Percentiles rank a stretch among this genome's conserved stretches.
Evolutionary conservation across 257 asterid genomes (phyloP).

Genomic region (Paraleonurus japonicus): DNA sequence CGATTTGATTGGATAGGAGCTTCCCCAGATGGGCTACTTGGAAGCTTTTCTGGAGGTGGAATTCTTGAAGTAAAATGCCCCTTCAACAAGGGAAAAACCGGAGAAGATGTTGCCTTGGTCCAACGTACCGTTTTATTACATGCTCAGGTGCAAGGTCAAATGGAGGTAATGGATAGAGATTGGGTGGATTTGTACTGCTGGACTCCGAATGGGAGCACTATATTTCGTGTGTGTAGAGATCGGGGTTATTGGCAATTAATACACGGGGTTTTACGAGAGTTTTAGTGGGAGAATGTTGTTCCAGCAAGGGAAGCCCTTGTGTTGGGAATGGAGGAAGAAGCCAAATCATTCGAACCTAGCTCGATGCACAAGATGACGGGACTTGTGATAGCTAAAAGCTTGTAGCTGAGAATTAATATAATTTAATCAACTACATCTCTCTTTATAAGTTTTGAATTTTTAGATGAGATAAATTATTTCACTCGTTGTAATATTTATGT

Average conservation of each 20-base stretch:
- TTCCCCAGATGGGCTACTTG: conserved; percentile 86
- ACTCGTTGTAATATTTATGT: too few relatives aligned
- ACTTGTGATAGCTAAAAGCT: conserved; percentile 63
- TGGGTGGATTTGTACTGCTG: conserved; percentile 95
- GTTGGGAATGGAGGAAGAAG: conserved; percentile 69
- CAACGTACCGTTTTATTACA: conserved; percentile 79
- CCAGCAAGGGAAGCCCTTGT: conserved; percentile 79
- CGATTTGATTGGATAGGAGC: too few relatives aligned
- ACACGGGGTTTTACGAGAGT: conserved; percentile 66
- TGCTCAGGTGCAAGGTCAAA: conserved; percentile 98
- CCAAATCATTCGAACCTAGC: conserved; percentile 54
- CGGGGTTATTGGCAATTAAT: conserved; percentile 73
- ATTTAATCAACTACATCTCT: too few relatives aligned
- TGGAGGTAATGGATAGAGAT: conserved; percentile 74
- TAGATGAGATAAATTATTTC: too few relatives aligned
- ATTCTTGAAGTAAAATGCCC: conserved; percentile 96
- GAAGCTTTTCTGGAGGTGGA: conserved; percentile 64
- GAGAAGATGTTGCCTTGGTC: conserved; percentile 77
- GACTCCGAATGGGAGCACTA: conserved; percentile 87
- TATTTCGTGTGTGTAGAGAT: conserved; percentile 73
- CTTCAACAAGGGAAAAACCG: conserved; percentile 86
- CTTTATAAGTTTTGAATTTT: too few relatives aligned
- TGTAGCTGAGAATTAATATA: too few relatives aligned
- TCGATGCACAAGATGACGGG: conserved; percentile 75
- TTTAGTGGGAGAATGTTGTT: conserved; percentile 95